Percentiles rank a stretch among this genome's conserved stretches.
Evolutionary conservation across 257 asterid genomes (phyloP).

Genomic region (Solanum neorickii): DNA sequence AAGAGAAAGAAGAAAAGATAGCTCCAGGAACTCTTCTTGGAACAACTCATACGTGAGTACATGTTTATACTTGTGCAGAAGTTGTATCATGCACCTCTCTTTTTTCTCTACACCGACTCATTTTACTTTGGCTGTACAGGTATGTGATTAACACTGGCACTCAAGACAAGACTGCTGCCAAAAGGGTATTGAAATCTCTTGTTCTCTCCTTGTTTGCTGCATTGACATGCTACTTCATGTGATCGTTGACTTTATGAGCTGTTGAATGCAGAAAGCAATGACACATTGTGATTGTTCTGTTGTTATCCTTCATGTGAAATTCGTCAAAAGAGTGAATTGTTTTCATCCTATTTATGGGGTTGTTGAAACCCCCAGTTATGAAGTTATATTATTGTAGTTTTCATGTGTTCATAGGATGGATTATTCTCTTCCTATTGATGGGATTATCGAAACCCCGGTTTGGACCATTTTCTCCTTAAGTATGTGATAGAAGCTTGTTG

Average conservation of each 20-base stretch:
- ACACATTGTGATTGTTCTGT: not conserved
- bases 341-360: not conserved
- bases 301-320: not conserved
- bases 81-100: not conserved
- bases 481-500: not conserved
- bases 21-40: constrained; percentile 79
- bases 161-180: constrained; percentile 84
- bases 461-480: not conserved
- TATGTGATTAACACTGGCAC: constrained; percentile 77
- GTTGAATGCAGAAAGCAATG: not conserved
- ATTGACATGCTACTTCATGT: not conserved
- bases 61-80: not conserved
- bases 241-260: not conserved
- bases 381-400: not conserved
- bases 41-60: constrained; percentile 69
- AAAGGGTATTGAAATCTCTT: constrained; percentile 47
- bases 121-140: constrained; percentile 24
- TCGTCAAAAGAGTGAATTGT: not conserved
- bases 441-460: not conserved
- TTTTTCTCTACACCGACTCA: not conserved
- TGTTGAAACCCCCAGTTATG: not conserved
- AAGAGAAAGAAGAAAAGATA: constrained; percentile 81
- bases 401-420: not conserved
- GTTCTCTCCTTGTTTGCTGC: not conserved
- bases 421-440: not conserved